Percentiles rank a stretch among this genome's conserved stretches.
These are phyloP conservation scores for Ceratocystis eucalypticola DNA, from an alignment of 2,329 filamentous ascomycete species.

Conservation along the genomic window DNA sequence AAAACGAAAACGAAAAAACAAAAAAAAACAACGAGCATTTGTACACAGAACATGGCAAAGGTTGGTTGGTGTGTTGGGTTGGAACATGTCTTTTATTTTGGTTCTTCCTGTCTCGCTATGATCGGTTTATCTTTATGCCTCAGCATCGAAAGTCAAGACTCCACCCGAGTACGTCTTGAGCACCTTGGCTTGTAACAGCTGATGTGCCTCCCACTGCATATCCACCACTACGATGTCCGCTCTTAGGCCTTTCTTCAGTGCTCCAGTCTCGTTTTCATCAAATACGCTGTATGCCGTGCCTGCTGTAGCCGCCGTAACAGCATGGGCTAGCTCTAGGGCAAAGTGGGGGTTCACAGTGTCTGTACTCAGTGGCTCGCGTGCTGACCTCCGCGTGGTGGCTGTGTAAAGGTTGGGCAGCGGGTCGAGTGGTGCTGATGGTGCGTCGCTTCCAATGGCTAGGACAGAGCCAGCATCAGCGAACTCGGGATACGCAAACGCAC, in stretches of 20 bases:
- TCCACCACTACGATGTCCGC: conserved; percentile 42
- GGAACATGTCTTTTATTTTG: background rate
- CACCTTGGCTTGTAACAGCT: conserved; percentile 34
- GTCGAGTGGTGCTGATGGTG: conserved; percentile 43
- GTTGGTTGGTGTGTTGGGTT: background rate
- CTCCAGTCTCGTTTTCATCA: conserved; percentile 40
- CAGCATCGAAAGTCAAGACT: conserved; percentile 26
- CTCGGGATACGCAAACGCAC: conserved; percentile 51
- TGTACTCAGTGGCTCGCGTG: conserved; percentile 33
- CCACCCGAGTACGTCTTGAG: conserved; percentile 43
- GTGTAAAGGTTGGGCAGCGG: conserved; percentile 45
- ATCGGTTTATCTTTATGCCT: background rate
- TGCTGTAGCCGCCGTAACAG: conserved; percentile 39
- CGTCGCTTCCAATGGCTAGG: conserved; percentile 45
- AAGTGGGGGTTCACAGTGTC: conserved; percentile 39
- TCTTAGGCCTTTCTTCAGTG: conserved; percentile 36
- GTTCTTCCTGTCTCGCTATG: background rate
- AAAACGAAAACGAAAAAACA: too few relatives aligned
- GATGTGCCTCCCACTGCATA: conserved; percentile 35
- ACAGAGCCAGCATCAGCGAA: conserved; percentile 41
- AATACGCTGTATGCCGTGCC: conserved; percentile 48
- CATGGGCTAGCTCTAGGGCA: conserved; percentile 39
- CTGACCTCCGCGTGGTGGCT: conserved; percentile 43
- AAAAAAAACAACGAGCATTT: background rate
- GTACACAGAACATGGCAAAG: background rate